Base-by-base conservation (phyloP, 164 flowering plant species). In the Amborella trichopoda region DNA sequence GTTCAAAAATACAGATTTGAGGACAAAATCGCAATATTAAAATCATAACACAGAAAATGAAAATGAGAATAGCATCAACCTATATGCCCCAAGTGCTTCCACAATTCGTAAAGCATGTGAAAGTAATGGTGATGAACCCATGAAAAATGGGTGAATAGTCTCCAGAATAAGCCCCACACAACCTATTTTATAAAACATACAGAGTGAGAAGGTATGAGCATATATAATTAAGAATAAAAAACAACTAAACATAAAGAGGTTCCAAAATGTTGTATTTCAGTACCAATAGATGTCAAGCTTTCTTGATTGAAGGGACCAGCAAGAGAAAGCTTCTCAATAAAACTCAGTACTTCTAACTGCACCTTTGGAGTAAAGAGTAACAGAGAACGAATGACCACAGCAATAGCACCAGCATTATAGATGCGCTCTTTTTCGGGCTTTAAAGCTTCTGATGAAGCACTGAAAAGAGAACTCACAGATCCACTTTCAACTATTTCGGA, bases 151-250 rank as follows among this genome's bases (percentile, higher is more conserved):
- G 30, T 72, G 75, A 45, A 93, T 74, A 22, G 56, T 81, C 68
- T 93, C 97, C 62, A 93, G 59, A 3, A 93, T 62, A 61, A 93
- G 93, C 60, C 86, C 97, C 63, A 93, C 83, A 45, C 94, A 93
- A 53, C 99, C 99, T 93, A 61, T 9, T 10, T 9, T 30, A 30
- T 8, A 30, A n/a, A n/a, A n/a, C n/a, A n/a, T n/a, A n/a, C n/a
- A n/a, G n/a, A n/a, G n/a, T n/a, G n/a, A n/a, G n/a, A n/a, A n/a
- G n/a, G n/a, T 30, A 14, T 30, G 34, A 30, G 34, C 14, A 30
- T n/a, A n/a, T n/a, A n/a, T n/a, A n/a, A n/a, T n/a, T n/a, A n/a
- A n/a, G n/a, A 33, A 33, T 33, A 33, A 33, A 33, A 11, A 33
- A 30, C 9, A 30, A 14, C 14, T 14, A 30, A 30, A 30, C 11